Percentiles rank a stretch among this genome's conserved stretches.
phyloP scores from a whole-genome alignment of 1,284 basidiomycete species.

The Boletus semigastroideus region DNA sequence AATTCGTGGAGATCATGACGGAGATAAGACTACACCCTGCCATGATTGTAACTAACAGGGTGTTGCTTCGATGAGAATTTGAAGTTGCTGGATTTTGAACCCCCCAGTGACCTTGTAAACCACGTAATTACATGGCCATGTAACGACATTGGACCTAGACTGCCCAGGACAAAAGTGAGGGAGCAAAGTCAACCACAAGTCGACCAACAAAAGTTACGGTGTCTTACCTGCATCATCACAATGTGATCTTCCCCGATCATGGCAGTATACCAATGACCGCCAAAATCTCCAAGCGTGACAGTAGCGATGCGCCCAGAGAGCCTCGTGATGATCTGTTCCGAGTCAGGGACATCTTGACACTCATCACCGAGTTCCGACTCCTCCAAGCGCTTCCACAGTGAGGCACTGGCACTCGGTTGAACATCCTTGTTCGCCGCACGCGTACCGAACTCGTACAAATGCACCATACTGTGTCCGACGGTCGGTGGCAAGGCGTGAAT shows the following conservation, averaged over 20 bases:
- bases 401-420: slow-evolving; percentile 3
- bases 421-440: slow-evolving; percentile 17
- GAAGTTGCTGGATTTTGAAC: too few relatives aligned
- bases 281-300: slow-evolving; percentile 10
- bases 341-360: slow-evolving; percentile 9
- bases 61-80: too few relatives aligned
- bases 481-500: slow-evolving; percentile 29
- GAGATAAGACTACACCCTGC: slow-evolving; percentile 39
- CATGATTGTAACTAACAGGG: slow-evolving; percentile 13
- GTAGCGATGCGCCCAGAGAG: slow-evolving; percentile 30
- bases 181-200: too few relatives aligned
- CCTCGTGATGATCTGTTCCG: slow-evolving; percentile 14
- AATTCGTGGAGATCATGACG: slow-evolving; percentile 42
- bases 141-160: too few relatives aligned
- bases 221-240: slow-evolving; percentile 27
- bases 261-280: slow-evolving; percentile 23
- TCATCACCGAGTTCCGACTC: not conserved
- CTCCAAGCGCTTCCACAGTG: slow-evolving; percentile 12
- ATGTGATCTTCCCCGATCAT: slow-evolving; percentile 35
- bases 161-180: too few relatives aligned
- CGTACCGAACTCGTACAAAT: slow-evolving; percentile 33
- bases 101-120: too few relatives aligned
- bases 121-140: not conserved
- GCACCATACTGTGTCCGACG: slow-evolving; percentile 8
- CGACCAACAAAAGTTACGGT: too few relatives aligned